Evolutionary conservation across 2,329 filamentous ascomycete genomes (phyloP).

Genomic region (Chaetomium strumarium): DNA sequence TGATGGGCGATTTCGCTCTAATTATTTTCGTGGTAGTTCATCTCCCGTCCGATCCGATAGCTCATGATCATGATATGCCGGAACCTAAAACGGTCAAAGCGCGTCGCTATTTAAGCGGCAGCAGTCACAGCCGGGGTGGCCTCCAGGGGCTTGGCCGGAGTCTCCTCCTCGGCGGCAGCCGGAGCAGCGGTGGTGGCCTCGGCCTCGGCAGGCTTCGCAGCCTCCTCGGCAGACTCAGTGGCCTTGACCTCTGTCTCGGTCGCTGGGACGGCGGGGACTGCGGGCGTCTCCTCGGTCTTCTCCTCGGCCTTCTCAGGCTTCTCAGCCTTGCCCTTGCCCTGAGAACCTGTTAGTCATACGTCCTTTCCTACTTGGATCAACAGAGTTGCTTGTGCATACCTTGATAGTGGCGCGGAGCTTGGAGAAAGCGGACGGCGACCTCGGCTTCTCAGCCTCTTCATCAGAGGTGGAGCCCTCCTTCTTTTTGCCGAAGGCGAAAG

Average conservation of each 20-base stretch:
- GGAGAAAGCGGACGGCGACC: conserved; percentile 51
- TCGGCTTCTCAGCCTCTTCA: conserved; percentile 55
- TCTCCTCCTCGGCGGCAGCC: conserved; percentile 28
- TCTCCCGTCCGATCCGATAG: conserved; percentile 14
- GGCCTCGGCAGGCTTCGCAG: conserved; percentile 29
- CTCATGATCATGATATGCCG: conserved; percentile 21
- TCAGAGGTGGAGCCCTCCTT: conserved; percentile 53
- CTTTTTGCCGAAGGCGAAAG: conserved; percentile 76
- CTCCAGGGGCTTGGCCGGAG: conserved; percentile 34
- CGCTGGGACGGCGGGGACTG: conserved; percentile 33
- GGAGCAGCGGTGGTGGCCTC: conserved; percentile 20
- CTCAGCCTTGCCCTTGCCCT: conserved; percentile 33
- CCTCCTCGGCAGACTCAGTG: conserved; percentile 29
- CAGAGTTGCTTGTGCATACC: conserved; percentile 10
- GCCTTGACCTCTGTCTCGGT: conserved; percentile 26
- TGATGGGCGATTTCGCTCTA: conserved; percentile 27
- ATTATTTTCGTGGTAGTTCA: conserved; percentile 16
- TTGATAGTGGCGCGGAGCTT: conserved; percentile 56
- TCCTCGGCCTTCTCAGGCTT: conserved; percentile 32
- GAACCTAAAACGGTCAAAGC: conserved; percentile 8
- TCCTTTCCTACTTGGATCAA: not conserved
- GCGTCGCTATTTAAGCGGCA: conserved; percentile 40
- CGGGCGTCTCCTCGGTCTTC: conserved; percentile 39
- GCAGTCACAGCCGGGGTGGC: conserved; percentile 45
- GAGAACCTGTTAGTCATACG: not conserved